phyloP scores from a whole-genome alignment of 805 yeast genomes.

The Yamadazyma tumulicola region DNA sequence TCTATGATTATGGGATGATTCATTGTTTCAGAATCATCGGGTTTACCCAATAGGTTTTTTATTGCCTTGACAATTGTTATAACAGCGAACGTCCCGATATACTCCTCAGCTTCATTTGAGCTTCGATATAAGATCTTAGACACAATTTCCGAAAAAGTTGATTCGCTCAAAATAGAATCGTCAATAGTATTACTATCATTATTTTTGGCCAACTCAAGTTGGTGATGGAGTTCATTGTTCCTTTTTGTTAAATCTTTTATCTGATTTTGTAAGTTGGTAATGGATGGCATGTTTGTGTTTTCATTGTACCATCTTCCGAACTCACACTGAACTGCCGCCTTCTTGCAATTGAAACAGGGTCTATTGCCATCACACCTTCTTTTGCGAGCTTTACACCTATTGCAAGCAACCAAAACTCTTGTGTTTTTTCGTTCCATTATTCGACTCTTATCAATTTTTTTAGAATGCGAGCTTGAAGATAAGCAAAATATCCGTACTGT shows the following conservation, averaged over 20 bases:
- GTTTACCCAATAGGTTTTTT: slow-evolving; percentile 4
- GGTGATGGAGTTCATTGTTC: neutral
- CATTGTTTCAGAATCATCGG: neutral
- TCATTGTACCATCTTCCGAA: slow-evolving; percentile 3
- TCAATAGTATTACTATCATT: neutral
- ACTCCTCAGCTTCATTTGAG: slow-evolving; percentile 8
- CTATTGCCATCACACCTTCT: slow-evolving; percentile 11
- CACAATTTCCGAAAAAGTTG: slow-evolving; percentile 8
- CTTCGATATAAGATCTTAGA: slow-evolving; percentile 9
- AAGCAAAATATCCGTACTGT: no score
- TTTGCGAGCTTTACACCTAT: slow-evolving; percentile 11
- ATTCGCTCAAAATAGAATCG: slow-evolving; percentile 6
- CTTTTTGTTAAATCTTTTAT: neutral
- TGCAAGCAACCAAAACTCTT: slow-evolving; percentile 11
- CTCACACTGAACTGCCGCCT: slow-evolving; percentile 2
- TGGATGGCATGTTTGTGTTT: neutral
- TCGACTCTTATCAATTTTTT: neutral
- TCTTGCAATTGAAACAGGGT: slow-evolving; percentile 5
- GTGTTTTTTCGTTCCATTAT: neutral
- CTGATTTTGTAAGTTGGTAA: neutral
- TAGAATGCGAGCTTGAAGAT: no score
- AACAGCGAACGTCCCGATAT: slow-evolving; percentile 14
- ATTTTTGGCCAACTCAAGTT: neutral
- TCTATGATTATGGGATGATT: slow-evolving; percentile 5
- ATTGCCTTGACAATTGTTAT: slow-evolving; percentile 13